Evolutionary conservation across 192 early-diverging fungal species (phyloP).

Genomic region (Chytriomyces sp.): DNA sequence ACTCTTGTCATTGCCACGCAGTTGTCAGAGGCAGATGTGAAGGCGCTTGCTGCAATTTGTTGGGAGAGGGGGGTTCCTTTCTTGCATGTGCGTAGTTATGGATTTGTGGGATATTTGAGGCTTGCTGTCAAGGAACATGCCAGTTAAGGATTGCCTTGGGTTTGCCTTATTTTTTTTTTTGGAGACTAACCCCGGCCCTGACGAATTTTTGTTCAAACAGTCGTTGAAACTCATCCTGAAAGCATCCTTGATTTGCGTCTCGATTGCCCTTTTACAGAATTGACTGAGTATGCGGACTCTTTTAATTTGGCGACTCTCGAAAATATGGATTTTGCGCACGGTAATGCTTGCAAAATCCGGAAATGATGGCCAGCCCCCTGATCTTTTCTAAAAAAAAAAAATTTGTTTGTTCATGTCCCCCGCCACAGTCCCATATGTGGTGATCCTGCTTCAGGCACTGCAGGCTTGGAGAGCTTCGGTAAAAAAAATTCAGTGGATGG

Average conservation of each 20-base stretch:
- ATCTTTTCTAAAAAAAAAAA: background rate
- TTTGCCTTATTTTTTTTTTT: constrained; percentile 14
- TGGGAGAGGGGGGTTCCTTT: constrained; percentile 69
- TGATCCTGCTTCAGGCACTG: constrained; percentile 79
- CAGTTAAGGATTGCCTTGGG: constrained; percentile 56
- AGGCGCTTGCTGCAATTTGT: constrained; percentile 67
- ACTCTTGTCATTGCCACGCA: constrained; percentile 77
- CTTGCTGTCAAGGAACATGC: constrained; percentile 78
- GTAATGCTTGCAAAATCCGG: background rate
- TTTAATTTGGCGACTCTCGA: constrained; percentile 75
- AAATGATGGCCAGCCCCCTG: background rate
- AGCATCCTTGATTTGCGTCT: constrained; percentile 77
- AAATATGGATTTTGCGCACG: constrained; percentile 72
- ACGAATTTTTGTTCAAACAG: constrained; percentile 49
- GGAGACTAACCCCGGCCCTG: background rate
- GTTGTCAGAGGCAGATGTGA: constrained; percentile 59
- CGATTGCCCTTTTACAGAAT: constrained; percentile 77
- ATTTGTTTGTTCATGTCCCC: background rate
- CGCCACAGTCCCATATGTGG: constrained; percentile 75
- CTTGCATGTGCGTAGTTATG: constrained; percentile 70
- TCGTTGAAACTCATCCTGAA: constrained; percentile 90
- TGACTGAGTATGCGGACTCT: constrained; percentile 63
- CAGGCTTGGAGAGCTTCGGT: constrained; percentile 75
- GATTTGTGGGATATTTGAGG: constrained; percentile 78
- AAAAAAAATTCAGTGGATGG: constrained; percentile 10